These are phyloP conservation scores for Aspergillus floridensis DNA, from an alignment of 2,329 filamentous ascomycete genomes.

Conservation along the genomic window DNA sequence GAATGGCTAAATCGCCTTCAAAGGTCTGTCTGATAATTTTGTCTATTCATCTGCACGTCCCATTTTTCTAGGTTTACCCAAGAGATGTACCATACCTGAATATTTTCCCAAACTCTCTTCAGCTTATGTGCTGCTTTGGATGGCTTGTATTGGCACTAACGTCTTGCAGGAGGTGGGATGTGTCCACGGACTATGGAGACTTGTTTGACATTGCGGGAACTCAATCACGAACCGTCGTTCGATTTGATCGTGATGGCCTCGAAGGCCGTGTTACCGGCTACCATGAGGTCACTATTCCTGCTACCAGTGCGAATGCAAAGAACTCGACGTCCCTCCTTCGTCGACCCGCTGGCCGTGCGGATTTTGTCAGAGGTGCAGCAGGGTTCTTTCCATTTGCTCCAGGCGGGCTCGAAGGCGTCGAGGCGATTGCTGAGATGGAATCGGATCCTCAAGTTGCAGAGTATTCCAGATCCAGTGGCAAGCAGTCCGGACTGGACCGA, in stretches of 20 bases:
- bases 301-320: slow-evolving; percentile 85
- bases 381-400: slow-evolving; percentile 94
- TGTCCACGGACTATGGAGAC: slow-evolving; percentile 73
- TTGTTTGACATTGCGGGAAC: slow-evolving; percentile 85
- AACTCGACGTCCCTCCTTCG: slow-evolving; percentile 87
- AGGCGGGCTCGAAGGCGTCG: slow-evolving; percentile 81
- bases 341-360: slow-evolving; percentile 80
- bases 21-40: slow-evolving; percentile 52
- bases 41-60: not conserved
- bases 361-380: slow-evolving; percentile 88
- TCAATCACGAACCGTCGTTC: slow-evolving; percentile 89
- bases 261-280: slow-evolving; percentile 93
- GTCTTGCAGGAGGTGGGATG: slow-evolving; percentile 67
- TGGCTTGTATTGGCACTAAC: not conserved
- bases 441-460: slow-evolving; percentile 63
- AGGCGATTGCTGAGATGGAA: slow-evolving; percentile 80
- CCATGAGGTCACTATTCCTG: slow-evolving; percentile 87
- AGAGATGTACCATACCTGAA: not conserved
- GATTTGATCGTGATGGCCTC: slow-evolving; percentile 85
- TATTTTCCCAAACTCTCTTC: slow-evolving; percentile 2
- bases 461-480: slow-evolving; percentile 36
- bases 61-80: not conserved
- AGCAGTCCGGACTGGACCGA: slow-evolving; percentile 63
- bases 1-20: slow-evolving; percentile 89
- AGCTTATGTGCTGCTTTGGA: not conserved